A percentile compares a stretch with the other conserved stretches of the same genome.
phyloP scores from a whole-genome alignment of 192 early-diverging fungal genomes.

The Pilobolus umbonatus region DNA sequence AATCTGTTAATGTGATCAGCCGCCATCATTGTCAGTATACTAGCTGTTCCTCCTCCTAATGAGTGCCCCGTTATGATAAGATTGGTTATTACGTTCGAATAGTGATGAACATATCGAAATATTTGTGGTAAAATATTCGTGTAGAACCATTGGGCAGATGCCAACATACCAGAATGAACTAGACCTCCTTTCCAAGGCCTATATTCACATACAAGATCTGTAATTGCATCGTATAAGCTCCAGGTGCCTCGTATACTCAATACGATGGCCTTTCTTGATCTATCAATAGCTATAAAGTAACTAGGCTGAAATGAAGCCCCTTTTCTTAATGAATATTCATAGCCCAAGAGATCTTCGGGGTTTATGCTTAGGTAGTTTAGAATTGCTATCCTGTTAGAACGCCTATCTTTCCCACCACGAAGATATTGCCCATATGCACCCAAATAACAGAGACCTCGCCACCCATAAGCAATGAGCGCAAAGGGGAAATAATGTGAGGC shows the following conservation, averaged over 20 bases:
- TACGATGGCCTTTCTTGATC: slow-evolving; percentile 56
- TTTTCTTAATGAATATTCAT: slow-evolving; percentile 61
- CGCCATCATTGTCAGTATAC: slow-evolving; percentile 60
- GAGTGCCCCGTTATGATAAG: slow-evolving; percentile 63
- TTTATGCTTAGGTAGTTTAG: slow-evolving; percentile 55
- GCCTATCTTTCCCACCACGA: slow-evolving; percentile 43
- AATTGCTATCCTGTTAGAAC: slow-evolving; percentile 62
- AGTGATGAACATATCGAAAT: slow-evolving; percentile 37
- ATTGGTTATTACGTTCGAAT: slow-evolving; percentile 25
- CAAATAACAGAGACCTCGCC: slow-evolving; percentile 31
- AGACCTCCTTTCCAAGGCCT: slow-evolving; percentile 74
- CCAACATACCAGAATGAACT: slow-evolving; percentile 72
- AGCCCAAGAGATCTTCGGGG: slow-evolving; percentile 59
- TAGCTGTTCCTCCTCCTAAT: slow-evolving; percentile 56
- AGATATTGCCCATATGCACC: slow-evolving; percentile 23
- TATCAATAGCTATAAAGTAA: slow-evolving; percentile 70
- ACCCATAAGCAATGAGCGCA: slow-evolving; percentile 52
- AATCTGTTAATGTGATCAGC: slow-evolving; percentile 40
- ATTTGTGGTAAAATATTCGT: slow-evolving; percentile 56
- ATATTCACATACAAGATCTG: slow-evolving; percentile 77
- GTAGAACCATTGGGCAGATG: slow-evolving; percentile 64
- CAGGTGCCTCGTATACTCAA: slow-evolving; percentile 70
- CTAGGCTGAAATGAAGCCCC: slow-evolving; percentile 60
- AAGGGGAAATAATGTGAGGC: slow-evolving; percentile 50
- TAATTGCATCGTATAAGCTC: slow-evolving; percentile 71